Conservation (phyloP, 495 filamentous ascomycete genomes). For the Aspergillus funiculosus region DNA sequence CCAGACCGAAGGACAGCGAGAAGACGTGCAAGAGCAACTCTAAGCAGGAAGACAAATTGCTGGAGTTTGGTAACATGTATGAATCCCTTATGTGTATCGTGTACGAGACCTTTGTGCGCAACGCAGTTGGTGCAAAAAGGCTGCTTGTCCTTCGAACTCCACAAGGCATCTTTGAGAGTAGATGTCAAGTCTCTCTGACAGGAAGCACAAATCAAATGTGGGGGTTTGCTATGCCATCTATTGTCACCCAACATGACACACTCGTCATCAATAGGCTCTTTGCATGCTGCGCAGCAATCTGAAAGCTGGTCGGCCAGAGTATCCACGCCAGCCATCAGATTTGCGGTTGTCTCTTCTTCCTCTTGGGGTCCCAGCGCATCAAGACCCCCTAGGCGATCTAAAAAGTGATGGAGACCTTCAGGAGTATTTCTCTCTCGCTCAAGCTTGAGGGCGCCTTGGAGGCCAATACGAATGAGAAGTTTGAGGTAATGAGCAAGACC, state of each 20-base stretch:
- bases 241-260: slow-evolving; percentile 66
- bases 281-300: slow-evolving; percentile 74
- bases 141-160: slow-evolving; percentile 58
- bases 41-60: slow-evolving; percentile 89
- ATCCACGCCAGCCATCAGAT: slow-evolving; percentile 66
- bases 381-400: slow-evolving; percentile 70
- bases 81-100: slow-evolving; percentile 51
- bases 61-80: slow-evolving; percentile 70
- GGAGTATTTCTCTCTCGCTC: slow-evolving; percentile 73
- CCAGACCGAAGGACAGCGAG: slow-evolving; percentile 78
- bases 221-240: slow-evolving; percentile 68
- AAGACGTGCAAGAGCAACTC: slow-evolving; percentile 85
- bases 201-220: slow-evolving; percentile 67
- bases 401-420: slow-evolving; percentile 72
- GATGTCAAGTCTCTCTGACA: slow-evolving; percentile 69
- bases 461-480: slow-evolving; percentile 91
- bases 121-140: slow-evolving; percentile 68
- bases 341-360: slow-evolving; percentile 64
- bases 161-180: slow-evolving; percentile 56
- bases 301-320: slow-evolving; percentile 70
- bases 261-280: slow-evolving; percentile 88
- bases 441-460: slow-evolving; percentile 87
- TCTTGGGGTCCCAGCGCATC: slow-evolving; percentile 56
- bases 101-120: slow-evolving; percentile 34
- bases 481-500: slow-evolving; percentile 98